Conservation (phyloP, 2,329 filamentous ascomycete species). For the Xylariaceae sp. region DNA sequence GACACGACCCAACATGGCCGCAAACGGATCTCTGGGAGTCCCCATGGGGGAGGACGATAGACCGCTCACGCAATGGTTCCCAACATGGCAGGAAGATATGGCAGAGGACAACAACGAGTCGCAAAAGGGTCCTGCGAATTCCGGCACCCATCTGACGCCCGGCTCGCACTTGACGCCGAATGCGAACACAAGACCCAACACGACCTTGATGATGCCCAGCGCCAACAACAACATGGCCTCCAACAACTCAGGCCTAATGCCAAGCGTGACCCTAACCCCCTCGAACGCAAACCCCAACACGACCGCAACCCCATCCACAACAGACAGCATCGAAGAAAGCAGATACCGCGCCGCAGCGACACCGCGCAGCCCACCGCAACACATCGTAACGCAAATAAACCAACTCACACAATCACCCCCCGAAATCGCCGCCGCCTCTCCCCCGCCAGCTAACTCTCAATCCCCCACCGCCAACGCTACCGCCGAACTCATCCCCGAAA, state of each 20-base stretch:
- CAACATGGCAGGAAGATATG: slow-evolving; percentile 1
- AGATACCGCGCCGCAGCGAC: slow-evolving; percentile 1
- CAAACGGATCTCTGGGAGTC: not conserved
- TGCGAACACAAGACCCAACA: not conserved
- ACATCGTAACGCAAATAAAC: not conserved
- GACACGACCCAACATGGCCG: slow-evolving; percentile 4
- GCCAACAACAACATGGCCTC: no score
- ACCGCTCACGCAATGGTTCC: slow-evolving; percentile 21
- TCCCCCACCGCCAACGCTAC: not conserved
- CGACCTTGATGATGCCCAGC: not conserved
- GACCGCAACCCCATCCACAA: not conserved
- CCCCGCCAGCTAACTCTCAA: not conserved
- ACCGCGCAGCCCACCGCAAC: not conserved
- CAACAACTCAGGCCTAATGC: no score
- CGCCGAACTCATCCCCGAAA: not conserved
- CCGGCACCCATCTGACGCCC: not conserved
- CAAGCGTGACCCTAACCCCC: not conserved
- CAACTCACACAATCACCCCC: not conserved
- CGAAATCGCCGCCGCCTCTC: not conserved
- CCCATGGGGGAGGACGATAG: slow-evolving; percentile 6
- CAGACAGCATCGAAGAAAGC: slow-evolving; percentile 4
- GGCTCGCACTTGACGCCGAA: not conserved
- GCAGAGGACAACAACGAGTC: slow-evolving; percentile 7
- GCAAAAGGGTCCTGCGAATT: not conserved
- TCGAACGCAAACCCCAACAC: not conserved